Evolutionary conservation across 202 grass and related monocot genomes (phyloP), one percentile per base, ranked within the genome.

Genomic region (Bolboschoenoplectus hybrid): DNA sequence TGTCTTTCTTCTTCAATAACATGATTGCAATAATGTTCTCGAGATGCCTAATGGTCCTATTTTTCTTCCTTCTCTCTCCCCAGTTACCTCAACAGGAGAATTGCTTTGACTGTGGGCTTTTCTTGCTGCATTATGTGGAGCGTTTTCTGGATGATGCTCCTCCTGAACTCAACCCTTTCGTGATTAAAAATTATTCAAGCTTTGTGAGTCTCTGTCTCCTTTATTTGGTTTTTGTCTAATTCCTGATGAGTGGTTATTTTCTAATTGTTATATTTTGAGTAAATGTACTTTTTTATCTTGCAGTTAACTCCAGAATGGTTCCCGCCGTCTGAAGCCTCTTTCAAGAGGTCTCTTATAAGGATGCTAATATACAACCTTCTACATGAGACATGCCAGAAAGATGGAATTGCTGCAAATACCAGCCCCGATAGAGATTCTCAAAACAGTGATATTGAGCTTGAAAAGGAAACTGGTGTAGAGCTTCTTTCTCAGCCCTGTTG

Each of bases 61-160:
- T 82, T 46, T 82, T 12, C 34, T 56, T 77, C 8, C 9, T 2
- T 51, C 8, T 9, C 38, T 70, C 88, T 87, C 88, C 20, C 81
- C 84, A 99, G 97, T 85, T 97, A 47, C 97, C 97, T 56, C 97
- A 99, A 86, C 97, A 99, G 85, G 97, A 99, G 83, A 99, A 99
- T 87, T 97, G 90, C 83, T 99, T 90, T 89, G 97, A 99, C 60
- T 99, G 97, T 9, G 97, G 97, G 49, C 84, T 99, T 73, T 99
- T 97, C 83, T 81, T 99, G 77, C 94, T 99, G 82, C 93, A 99
- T 86, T 94, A 93, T 85, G 91, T 94, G 71, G 97, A 99, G 63
- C 86, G 65, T 76, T 99, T 99, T 90, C 80, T 99, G 88, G 91
- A 84, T 88, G 93, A 94, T 88, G 86, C 84, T 97, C 89, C 93